Conservation (phyloP, 2,329 filamentous ascomycete genomes). For the Aspergillus chevalieri region DNA sequence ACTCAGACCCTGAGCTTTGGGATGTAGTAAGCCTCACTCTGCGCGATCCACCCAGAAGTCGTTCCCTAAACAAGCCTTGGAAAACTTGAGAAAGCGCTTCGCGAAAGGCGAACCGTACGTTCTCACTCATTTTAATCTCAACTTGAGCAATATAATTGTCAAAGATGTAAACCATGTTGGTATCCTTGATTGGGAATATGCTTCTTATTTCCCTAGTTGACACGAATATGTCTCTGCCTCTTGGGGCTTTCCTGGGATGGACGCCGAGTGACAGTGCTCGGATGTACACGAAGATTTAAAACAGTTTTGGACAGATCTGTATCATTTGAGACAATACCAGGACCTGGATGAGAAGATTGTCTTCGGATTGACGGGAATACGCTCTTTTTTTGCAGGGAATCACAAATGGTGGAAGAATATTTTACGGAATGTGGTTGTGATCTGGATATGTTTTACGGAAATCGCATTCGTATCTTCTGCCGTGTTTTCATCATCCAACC, state of each 20-base stretch:
- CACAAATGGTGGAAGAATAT: too few relatives aligned
- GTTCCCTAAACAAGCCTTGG: constrained; percentile 9
- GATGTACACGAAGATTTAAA: constrained; percentile 13
- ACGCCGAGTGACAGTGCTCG: constrained; percentile 19
- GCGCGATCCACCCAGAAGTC: background rate
- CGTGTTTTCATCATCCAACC: too few relatives aligned
- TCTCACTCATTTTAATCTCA: constrained; percentile 19
- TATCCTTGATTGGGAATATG: constrained; percentile 28
- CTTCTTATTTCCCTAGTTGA: constrained; percentile 23
- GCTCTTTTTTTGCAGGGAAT: constrained; percentile 1
- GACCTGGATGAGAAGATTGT: constrained; percentile 12
- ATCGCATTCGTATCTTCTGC: too few relatives aligned
- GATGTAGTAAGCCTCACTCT: constrained; percentile 8
- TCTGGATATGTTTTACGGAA: background rate
- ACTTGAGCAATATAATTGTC: constrained; percentile 23
- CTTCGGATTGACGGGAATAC: constrained; percentile 3
- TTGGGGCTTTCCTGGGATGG: constrained; percentile 13
- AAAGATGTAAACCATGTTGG: constrained; percentile 15
- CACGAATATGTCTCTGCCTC: constrained; percentile 31
- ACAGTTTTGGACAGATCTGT: constrained; percentile 16
- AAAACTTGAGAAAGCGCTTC: constrained; percentile 15
- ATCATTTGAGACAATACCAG: constrained; percentile 10
- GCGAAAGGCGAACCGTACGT: constrained; percentile 18
- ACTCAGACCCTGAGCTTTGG: too few relatives aligned
- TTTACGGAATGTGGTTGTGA: too few relatives aligned